Evolutionary conservation across 108 stramenopile genomes (phyloP).

Genomic region (Pseudonitzschia delicatissima): DNA sequence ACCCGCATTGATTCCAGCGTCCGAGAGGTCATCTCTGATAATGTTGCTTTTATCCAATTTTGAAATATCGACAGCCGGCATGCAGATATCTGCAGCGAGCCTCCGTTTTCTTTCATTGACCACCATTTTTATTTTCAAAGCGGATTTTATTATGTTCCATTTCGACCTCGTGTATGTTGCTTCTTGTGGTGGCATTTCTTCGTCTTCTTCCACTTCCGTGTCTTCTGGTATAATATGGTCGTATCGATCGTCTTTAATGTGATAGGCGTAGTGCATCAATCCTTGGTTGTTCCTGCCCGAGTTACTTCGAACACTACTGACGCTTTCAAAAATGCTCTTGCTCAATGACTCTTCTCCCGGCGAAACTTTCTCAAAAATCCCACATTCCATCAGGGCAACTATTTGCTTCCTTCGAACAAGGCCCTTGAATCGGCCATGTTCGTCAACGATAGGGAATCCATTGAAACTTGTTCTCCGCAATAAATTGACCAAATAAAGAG

Average conservation of each 20-base stretch:
- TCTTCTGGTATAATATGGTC: background rate
- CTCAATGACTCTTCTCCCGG: background rate
- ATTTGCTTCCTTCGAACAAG: conserved; percentile 56
- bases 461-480: conserved; percentile 24
- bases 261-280: conserved; percentile 35
- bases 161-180: too few relatives aligned
- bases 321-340: background rate
- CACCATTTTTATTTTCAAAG: background rate
- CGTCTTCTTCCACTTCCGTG: conserved; percentile 2
- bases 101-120: background rate
- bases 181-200: conserved; percentile 8
- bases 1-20: background rate
- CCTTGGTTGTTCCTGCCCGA: background rate
- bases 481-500: conserved; percentile 31
- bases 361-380: conserved; percentile 35
- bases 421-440: conserved; percentile 30
- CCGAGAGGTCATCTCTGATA: background rate
- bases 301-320: background rate
- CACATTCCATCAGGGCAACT: conserved; percentile 49
- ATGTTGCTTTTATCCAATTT: background rate
- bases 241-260: conserved; percentile 38
- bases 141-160: background rate
- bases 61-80: background rate
- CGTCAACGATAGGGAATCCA: conserved; percentile 72
- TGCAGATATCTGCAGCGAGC: background rate